Evolutionary conservation across 1,284 basidiomycete species (phyloP), one percentile per base, ranked within the genome.

Genomic region (Omphalotus olearius): DNA sequence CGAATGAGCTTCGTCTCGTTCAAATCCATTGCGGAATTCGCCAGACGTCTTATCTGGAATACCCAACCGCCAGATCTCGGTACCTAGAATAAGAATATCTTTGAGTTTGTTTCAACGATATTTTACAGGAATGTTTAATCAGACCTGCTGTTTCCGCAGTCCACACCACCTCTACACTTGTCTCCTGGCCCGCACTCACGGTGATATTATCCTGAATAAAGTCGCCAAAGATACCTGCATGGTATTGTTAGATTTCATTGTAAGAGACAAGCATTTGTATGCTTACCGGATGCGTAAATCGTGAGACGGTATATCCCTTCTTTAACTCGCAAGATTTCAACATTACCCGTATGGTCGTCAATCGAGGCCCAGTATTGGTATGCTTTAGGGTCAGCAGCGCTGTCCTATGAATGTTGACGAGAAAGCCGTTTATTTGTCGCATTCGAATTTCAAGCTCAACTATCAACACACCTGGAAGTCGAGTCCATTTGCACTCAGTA

Each of bases 221-320:
- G 47, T 66, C 62, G 1, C 64, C 64, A 45, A 66, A 66, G 4
- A 64, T 64, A 2, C 64, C 64, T 62, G 28, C 1, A 33, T 37
- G 33, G 14, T 40, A 41, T 35, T 7, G 7, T 23, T 28, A 25
- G 6, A 43, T 42, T 10, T 9, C 4, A 23, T 9, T 41, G 25
- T 16, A 35, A 13, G 30, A 33, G 7, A 9, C 4, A 5, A 28
- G 42, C 25, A 10, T 28, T 30, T 17, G 10, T 23, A 48, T 1
- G 44, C 58, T 33, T 3, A 63, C 64, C 64, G 14, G 49, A 55
- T 11, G 61, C 63, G 26, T 53, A 58, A 0, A 64, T 54, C 2
- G 64, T 64, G 28, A 66, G 46, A n/a, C 64, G 58, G 43, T 66
- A 66, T 2, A 55, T 58, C n/a, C 64, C 64, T 18, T 54, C 63